Conservation (phyloP, 176 grass and related monocot species). For the Coix lacrymajobi region DNA sequence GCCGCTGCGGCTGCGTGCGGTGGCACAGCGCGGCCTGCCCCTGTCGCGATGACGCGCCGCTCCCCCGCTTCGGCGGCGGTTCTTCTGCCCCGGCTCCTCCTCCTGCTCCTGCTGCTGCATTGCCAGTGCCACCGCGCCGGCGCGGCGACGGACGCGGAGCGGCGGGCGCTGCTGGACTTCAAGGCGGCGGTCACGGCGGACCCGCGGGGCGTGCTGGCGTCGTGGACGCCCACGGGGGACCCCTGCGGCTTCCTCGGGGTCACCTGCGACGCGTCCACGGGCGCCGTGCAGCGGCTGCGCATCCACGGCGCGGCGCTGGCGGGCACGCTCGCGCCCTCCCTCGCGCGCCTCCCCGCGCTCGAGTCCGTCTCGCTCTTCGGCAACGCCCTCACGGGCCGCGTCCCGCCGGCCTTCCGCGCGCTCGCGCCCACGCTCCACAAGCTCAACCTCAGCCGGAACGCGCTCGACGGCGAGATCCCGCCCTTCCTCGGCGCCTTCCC, state of each 20-base stretch:
- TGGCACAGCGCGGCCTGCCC: neutral
- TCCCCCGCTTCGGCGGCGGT: neutral
- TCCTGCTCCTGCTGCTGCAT: neutral
- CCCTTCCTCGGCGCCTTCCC: conserved; percentile 55
- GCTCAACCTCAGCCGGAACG: conserved; percentile 94
- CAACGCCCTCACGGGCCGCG: conserved; percentile 52
- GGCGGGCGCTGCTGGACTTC: conserved; percentile 67
- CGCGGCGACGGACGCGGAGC: conserved; percentile 62
- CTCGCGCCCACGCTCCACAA: conserved; percentile 62
- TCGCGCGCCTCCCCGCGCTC: conserved; percentile 50
- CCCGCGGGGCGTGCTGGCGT: conserved; percentile 44
- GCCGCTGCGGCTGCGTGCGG: conserved; percentile 5
- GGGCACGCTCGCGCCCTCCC: conserved; percentile 48
- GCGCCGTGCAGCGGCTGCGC: conserved; percentile 60
- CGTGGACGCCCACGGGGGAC: conserved; percentile 53
- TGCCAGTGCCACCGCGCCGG: neutral
- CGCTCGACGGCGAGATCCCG: conserved; percentile 61
- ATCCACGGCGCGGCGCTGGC: conserved; percentile 43
- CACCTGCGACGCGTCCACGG: conserved; percentile 44
- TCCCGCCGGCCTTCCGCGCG: conserved; percentile 33
- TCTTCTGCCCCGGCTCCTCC: neutral
- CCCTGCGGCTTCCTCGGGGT: conserved; percentile 64
- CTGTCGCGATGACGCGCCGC: conserved; percentile 21
- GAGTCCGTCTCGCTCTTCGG: conserved; percentile 83
- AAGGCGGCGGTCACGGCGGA: conserved; percentile 65